phyloP scores from a whole-genome alignment of 129 eudicot species.

The Lactuca sativa region DNA sequence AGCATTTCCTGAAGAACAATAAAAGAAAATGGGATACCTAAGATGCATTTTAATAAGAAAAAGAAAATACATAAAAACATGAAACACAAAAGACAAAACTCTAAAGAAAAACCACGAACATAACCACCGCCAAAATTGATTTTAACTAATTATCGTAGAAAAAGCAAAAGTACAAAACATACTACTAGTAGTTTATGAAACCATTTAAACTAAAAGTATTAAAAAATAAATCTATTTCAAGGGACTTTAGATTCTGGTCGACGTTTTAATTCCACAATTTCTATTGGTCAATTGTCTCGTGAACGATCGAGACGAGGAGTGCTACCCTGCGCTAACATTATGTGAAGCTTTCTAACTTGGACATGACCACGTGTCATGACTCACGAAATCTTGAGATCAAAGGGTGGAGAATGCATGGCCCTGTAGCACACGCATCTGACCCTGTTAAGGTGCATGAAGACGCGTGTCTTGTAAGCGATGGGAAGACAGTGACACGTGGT shows the following conservation, averaged over 20 bases:
- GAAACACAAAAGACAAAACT: too few relatives aligned
- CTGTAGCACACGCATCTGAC: not conserved
- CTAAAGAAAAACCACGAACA: too few relatives aligned
- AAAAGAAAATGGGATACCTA: not conserved
- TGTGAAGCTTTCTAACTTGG: not conserved
- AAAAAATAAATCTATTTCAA: too few relatives aligned
- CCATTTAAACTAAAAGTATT: too few relatives aligned
- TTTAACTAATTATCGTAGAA: too few relatives aligned
- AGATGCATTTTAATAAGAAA: not conserved
- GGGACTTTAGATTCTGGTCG: not conserved
- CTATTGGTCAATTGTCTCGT: not conserved
- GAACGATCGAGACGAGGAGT: not conserved
- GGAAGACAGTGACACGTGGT: slow-evolving; percentile 26
- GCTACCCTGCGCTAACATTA: too few relatives aligned
- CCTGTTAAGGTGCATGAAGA: not conserved
- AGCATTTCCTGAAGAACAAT: not conserved
- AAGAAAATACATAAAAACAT: not conserved
- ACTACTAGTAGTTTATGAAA: too few relatives aligned
- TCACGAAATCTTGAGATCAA: not conserved
- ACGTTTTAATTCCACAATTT: not conserved
- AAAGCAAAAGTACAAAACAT: too few relatives aligned
- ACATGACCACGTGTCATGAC: not conserved
- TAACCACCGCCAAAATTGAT: not conserved
- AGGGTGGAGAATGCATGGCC: not conserved
- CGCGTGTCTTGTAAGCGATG: slow-evolving; percentile 18